phyloP scores from a whole-genome alignment of 2,329 filamentous ascomycete genomes.

The Neofusicoccum laricinum region DNA sequence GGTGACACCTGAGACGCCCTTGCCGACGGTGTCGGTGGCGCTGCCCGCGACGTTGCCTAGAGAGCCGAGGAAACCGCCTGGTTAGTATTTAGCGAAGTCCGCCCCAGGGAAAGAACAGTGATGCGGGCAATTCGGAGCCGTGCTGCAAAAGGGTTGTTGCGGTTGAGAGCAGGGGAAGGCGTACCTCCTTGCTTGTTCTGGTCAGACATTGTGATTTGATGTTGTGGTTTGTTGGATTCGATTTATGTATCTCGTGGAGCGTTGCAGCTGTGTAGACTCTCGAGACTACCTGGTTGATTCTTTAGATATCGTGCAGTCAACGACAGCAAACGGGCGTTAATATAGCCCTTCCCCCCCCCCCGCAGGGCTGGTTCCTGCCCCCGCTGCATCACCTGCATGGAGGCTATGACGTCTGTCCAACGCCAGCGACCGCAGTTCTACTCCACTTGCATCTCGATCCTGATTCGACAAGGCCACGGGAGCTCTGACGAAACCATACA shows the following conservation, averaged over 20 bases:
- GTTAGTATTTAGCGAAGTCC: not conserved
- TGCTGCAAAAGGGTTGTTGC: too few species aligned
- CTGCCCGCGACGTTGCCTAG: slow-evolving; percentile 8
- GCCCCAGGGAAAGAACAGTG: not conserved
- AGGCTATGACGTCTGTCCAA: slow-evolving; percentile 7
- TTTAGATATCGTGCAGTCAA: not conserved
- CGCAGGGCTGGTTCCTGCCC: too few species aligned
- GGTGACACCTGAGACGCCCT: not conserved
- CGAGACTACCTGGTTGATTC: slow-evolving; percentile 9
- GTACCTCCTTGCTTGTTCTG: not conserved
- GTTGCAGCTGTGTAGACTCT: not conserved
- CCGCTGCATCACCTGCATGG: not conserved
- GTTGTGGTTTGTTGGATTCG: not conserved
- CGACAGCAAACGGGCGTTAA: not conserved
- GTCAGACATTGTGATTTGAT: not conserved
- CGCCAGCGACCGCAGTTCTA: slow-evolving; percentile 20
- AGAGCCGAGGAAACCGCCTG: not conserved
- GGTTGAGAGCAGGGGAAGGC: not conserved
- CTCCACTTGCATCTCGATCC: slow-evolving; percentile 28
- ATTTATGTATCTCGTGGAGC: not conserved
- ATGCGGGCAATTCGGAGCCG: not conserved
- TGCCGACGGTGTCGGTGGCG: slow-evolving; percentile 5
- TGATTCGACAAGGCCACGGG: slow-evolving; percentile 20
- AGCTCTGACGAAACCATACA: slow-evolving; percentile 5
- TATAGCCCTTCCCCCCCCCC: not conserved